A percentile compares a stretch with the other conserved stretches of the same genome.
Evolutionary conservation across 2,329 filamentous ascomycete species (phyloP).

Genomic region (Talaromyces sp.): DNA sequence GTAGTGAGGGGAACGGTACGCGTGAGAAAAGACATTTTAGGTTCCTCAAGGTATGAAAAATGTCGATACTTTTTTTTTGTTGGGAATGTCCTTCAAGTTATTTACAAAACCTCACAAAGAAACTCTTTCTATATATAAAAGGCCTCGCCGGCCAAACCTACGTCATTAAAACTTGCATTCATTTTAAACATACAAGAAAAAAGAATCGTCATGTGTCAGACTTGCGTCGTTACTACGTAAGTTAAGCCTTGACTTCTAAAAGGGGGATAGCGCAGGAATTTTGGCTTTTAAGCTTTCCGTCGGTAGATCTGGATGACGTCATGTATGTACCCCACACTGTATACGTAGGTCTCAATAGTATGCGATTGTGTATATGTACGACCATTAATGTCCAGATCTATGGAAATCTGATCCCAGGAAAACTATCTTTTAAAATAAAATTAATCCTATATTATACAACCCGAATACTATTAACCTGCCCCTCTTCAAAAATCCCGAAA

Average conservation of each 20-base stretch:
- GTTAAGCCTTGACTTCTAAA: background rate
- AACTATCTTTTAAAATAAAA: too few relatives aligned
- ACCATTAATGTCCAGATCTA: too few relatives aligned
- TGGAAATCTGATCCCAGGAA: too few relatives aligned
- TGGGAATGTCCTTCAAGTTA: background rate
- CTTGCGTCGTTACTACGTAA: conserved; percentile 9
- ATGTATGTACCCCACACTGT: background rate
- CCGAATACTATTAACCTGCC: background rate
- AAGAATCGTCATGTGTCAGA: conserved; percentile 2
- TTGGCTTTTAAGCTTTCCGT: background rate
- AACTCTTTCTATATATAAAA: background rate
- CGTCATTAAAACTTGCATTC: background rate
- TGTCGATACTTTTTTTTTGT: background rate
- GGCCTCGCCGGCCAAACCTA: background rate
- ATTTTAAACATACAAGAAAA: background rate
- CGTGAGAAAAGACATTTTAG: conserved; percentile 6
- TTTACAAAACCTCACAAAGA: background rate
- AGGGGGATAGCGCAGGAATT: background rate
- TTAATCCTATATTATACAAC: background rate
- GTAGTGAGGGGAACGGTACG: background rate
- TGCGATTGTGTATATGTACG: too few relatives aligned
- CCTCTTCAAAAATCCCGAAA: background rate
- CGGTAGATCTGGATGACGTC: background rate
- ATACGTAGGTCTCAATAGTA: too few relatives aligned
- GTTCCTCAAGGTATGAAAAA: background rate